phyloP scores from a whole-genome alignment of 176 grass and related monocot species.

The Oryza brachyantha region DNA sequence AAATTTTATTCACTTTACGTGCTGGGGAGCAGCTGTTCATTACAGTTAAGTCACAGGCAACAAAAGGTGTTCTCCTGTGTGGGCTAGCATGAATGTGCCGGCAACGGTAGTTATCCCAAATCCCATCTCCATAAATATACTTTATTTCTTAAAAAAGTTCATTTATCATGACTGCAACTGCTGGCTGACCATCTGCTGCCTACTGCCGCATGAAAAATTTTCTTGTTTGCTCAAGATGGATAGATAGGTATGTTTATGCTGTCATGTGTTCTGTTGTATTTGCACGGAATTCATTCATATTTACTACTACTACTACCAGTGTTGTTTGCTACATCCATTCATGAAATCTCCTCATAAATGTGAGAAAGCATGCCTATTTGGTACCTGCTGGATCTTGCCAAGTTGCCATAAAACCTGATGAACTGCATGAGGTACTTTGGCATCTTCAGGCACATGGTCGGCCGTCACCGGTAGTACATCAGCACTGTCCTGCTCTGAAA shows the following conservation, averaged over 20 bases:
- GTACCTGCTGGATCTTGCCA: conserved; percentile 18
- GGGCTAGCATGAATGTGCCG: conserved; percentile 42
- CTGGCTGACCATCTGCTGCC: not conserved
- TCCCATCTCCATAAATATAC: not conserved
- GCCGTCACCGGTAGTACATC: conserved; percentile 24
- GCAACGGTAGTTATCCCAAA: conserved; percentile 2
- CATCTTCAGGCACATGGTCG: conserved; percentile 28
- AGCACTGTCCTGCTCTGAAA: conserved; percentile 35
- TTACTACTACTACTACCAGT: not conserved
- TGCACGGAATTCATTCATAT: conserved; percentile 21
- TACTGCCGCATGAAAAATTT: not conserved
- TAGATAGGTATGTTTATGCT: not conserved
- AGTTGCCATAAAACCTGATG: conserved; percentile 9
- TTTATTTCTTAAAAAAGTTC: conserved; percentile 11
- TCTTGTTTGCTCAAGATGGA: not conserved
- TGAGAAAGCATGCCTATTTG: not conserved
- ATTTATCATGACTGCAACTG: conserved; percentile 10
- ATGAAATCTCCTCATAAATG: conserved; percentile 15
- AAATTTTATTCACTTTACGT: not conserved
- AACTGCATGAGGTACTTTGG: not conserved
- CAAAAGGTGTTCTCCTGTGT: not conserved
- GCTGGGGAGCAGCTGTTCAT: conserved; percentile 13
- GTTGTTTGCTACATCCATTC: conserved; percentile 1
- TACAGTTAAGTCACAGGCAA: conserved; percentile 3
- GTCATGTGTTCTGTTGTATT: not conserved